Evolutionary conservation across 148 eudicot genomes (phyloP), one percentile per base, ranked within the genome.

Genomic region (Camellia sinensis): DNA sequence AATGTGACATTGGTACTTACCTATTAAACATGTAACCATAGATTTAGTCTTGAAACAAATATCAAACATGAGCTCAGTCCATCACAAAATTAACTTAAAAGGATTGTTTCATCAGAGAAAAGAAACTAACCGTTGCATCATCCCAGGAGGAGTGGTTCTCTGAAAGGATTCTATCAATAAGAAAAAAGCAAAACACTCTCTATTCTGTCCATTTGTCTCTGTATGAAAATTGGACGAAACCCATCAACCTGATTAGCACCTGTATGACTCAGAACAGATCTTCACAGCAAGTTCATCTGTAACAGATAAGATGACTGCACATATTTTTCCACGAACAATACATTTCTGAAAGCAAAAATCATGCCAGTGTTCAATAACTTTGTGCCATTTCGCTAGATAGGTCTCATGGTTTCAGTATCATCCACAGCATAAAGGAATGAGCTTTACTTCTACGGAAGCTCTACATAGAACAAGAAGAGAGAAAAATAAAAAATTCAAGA

Each of bases 361-460:
- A 67, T 93, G 98, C 99, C 97, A 93, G 15, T 52, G 65, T 73
- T 92, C 93, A 90, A 84, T 83, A 90, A 53, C 71, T 74, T 76
- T 81, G 88, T 21, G 64, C 72, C 8, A 50, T 60, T 41, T 52
- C 52, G 43, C 8, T 9, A 50, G 82, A 77, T 71, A 69, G 67
- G 77, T 83, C 89, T 75, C 9, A 40, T 77, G 80, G 82, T 73
- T 61, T 87, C 92, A 19, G 66, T 57, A 78, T 80, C 83, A 69
- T 88, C 91, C 71, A 77, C 82, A 74, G 65, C 83, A 83, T 85
- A 83, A 74, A 96, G 97, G 54, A 90, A 90, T 80, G 50, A 98
- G 99, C 87, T 96, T 96, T 76, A 96, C 90, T 86, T 96, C 99
- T 66, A 96, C 90, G 43, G 87, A 86, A 67, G 99, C 99, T 79